These are phyloP conservation scores for Hydnomerulius pinastri DNA, from an alignment of 768 basidiomycete species.

Conservation along the genomic window DNA sequence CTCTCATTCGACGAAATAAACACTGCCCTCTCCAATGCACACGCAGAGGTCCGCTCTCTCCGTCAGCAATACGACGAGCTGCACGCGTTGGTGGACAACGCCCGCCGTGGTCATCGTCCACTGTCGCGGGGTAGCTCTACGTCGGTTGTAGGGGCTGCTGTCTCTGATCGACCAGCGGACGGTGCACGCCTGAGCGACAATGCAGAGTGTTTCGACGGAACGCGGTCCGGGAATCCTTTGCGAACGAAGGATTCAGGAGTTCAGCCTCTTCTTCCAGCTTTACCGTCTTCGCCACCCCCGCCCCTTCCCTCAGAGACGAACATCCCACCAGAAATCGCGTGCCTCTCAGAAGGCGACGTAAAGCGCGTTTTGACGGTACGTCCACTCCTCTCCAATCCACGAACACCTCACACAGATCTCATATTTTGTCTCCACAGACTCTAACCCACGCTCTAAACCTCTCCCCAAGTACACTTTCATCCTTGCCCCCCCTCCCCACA, in stretches of 20 bases:
- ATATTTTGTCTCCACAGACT: constrained; percentile 2
- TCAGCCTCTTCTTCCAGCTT: too few species aligned
- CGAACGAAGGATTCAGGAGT: too few species aligned
- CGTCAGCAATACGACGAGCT: constrained; percentile 30
- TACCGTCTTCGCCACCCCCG: too few species aligned
- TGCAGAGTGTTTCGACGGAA: too few species aligned
- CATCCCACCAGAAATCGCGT: constrained; percentile 14
- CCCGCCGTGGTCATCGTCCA: too few species aligned
- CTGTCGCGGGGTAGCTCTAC: too few species aligned
- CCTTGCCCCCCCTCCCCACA: too few species aligned
- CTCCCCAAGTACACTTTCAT: too few species aligned
- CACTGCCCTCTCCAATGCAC: constrained; percentile 21
- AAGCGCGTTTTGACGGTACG: constrained; percentile 25
- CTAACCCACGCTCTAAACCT: constrained; percentile 16
- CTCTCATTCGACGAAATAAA: constrained; percentile 30
- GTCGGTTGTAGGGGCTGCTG: too few species aligned
- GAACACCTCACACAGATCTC: not conserved
- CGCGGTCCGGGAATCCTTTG: too few species aligned
- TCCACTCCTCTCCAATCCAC: not conserved
- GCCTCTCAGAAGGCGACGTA: constrained; percentile 24
- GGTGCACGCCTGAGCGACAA: too few species aligned
- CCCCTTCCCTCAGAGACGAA: not conserved
- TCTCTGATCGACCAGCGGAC: too few species aligned
- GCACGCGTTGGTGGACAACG: constrained; percentile 15
- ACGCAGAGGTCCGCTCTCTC: constrained; percentile 26